Evolutionary conservation across 2,329 filamentous ascomycete genomes (phyloP).

Genomic region (Ramichloridium luteum): DNA sequence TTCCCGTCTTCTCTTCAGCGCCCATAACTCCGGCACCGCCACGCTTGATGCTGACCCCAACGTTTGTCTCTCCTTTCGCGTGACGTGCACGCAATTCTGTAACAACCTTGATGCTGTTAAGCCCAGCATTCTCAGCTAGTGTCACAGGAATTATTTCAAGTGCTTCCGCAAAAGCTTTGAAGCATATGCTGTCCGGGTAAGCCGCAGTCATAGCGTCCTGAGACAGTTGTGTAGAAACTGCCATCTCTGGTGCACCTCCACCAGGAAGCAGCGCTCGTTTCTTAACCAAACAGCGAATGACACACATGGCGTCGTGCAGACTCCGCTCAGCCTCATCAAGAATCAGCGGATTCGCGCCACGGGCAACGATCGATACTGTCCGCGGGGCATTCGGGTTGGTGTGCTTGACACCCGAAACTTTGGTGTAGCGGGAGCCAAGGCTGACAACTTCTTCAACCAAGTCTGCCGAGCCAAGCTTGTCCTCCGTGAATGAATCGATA

Average conservation of each 20-base stretch:
- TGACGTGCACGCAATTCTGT: conserved; percentile 90
- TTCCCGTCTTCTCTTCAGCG: conserved; percentile 28
- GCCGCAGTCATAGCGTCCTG: conserved; percentile 70
- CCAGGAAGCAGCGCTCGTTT: conserved; percentile 98
- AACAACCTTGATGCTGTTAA: conserved; percentile 98
- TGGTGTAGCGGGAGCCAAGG: conserved; percentile 82
- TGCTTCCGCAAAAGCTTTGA: conserved; percentile 96
- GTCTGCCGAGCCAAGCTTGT: conserved; percentile 90
- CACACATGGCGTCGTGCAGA: conserved; percentile 92
- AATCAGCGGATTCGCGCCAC: conserved; percentile 87
- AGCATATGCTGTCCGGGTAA: conserved; percentile 94
- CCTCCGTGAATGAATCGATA: conserved; percentile 95
- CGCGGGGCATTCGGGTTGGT: conserved; percentile 47
- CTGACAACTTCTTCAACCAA: conserved; percentile 84
- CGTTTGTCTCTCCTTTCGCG: conserved; percentile 88
- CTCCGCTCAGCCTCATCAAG: conserved; percentile 94
- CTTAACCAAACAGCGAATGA: conserved; percentile 94
- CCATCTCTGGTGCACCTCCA: conserved; percentile 91
- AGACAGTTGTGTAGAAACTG: conserved; percentile 78
- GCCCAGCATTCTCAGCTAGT: conserved; percentile 87
- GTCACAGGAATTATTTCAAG: conserved; percentile 96
- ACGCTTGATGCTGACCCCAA: conserved; percentile 95
- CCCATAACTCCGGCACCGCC: conserved; percentile 96
- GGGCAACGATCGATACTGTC: conserved; percentile 88
- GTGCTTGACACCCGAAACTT: conserved; percentile 81